Evolutionary conservation across 208 protist species (phyloP), one percentile per base, ranked within the genome.

Genomic region (Vickermania ingenoplastis): DNA sequence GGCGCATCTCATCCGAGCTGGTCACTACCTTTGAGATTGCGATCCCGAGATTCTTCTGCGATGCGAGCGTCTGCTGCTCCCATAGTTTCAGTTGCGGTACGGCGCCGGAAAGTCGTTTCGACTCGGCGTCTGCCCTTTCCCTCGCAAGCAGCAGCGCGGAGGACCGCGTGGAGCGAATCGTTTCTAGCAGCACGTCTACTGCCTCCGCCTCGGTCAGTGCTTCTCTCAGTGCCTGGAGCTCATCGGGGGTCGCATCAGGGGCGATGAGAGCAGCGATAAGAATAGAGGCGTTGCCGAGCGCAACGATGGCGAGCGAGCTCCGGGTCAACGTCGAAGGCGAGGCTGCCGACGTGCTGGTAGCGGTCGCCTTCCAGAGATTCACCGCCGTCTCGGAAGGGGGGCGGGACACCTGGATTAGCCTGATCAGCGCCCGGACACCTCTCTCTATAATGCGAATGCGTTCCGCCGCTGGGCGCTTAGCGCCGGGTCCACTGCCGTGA

Each of bases 11-110:
- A 17, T 24, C 51, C 17, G 23, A 22, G 51, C 57, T 55, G 1
- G 55, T 30, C 30, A 65, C 75, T 24, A 69, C 64, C 1, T 50
- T 67, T 13, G 69, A 72, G 11, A 81, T 45, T n/a, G 69, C 59
- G 27, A 81, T 77, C 7, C 57, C 58, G 27, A 81, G 25, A 36
- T 81, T 81, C 58, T 77, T 76, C 41, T 73, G 64, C 26, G 65
- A 48, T 23, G 64, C 26, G 4, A 31, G 29, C 3, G 49, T 50
- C 22, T 76, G 59, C 5, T 7, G 7, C 5, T 41, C n/a, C 54
- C 54, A 59, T 13, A 59, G 23, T 17, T 48, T 31, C 70, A 76
- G 50, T 63, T 53, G 53, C 22, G 3, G 55, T 58, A 21, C 56
- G 59, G 17, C 36, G 53, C 30, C 69, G 52, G 13, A 51, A 58